Evolutionary conservation across 169 alveolate genomes (phyloP).

Genomic region (Plasmodium adleri): DNA sequence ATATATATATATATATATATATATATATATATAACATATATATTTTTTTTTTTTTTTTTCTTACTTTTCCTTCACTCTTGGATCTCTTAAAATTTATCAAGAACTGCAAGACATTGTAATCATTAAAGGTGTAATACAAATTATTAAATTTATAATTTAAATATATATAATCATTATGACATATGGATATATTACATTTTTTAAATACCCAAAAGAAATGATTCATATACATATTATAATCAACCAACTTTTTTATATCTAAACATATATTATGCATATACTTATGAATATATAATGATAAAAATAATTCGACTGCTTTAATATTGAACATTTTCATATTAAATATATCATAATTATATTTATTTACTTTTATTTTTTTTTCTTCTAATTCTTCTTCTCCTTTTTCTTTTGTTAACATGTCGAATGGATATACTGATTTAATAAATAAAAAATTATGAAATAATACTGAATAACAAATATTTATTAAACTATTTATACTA

Average conservation of each 20-base stretch:
- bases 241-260: slow-evolving; percentile 60
- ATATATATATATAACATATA: background rate
- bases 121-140: slow-evolving; percentile 59
- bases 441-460: slow-evolving; percentile 60
- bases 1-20: slow-evolving; percentile 1
- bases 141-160: slow-evolving; percentile 36
- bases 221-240: slow-evolving; percentile 55
- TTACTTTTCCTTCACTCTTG: slow-evolving; percentile 68
- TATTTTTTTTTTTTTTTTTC: background rate
- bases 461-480: slow-evolving; percentile 62
- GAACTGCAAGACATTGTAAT: slow-evolving; percentile 59
- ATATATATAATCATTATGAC: slow-evolving; percentile 26
- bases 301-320: slow-evolving; percentile 52
- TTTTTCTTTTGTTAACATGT: slow-evolving; percentile 40
- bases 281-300: slow-evolving; percentile 57
- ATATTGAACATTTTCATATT: slow-evolving; percentile 53
- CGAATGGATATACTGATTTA: slow-evolving; percentile 71
- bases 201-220: slow-evolving; percentile 50
- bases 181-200: slow-evolving; percentile 2
- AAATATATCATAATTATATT: slow-evolving; percentile 54
- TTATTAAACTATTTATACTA: slow-evolving; percentile 56
- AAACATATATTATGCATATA: slow-evolving; percentile 65
- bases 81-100: slow-evolving; percentile 58
- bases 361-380: slow-evolving; percentile 22
- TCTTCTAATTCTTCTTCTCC: slow-evolving; percentile 31